A percentile compares a stretch with the other conserved stretches of the same genome.
phyloP scores from a whole-genome alignment of 2,329 filamentous ascomycete species.

The Neonectria faginata region DNA sequence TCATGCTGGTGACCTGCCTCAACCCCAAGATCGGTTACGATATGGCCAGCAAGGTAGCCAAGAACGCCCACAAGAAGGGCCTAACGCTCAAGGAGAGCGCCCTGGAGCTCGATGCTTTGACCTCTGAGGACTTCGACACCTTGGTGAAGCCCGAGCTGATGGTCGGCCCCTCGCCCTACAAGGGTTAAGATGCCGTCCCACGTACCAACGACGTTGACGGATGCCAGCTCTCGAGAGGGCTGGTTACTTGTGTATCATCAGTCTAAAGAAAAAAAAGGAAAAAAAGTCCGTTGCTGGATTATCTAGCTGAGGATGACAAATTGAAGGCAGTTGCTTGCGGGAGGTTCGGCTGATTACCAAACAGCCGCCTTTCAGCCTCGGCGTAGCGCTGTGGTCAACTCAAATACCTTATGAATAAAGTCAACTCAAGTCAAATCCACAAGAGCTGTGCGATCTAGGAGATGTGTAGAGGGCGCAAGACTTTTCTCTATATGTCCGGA shows the following conservation, averaged over 20 bases:
- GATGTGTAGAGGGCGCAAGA: no score
- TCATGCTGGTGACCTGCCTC: constrained; percentile 98
- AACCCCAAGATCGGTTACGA: constrained; percentile 98
- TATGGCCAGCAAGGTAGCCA: constrained; percentile 96
- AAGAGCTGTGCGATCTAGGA: no score
- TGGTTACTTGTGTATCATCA: background rate
- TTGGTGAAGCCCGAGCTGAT: constrained; percentile 95
- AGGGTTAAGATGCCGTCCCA: constrained; percentile 48
- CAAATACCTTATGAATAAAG: background rate
- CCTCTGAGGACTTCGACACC: constrained; percentile 87
- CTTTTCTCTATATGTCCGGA: no score
- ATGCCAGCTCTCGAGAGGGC: background rate
- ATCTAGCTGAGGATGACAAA: background rate
- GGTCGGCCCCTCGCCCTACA: constrained; percentile 81
- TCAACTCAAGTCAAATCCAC: background rate
- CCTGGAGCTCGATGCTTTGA: constrained; percentile 91
- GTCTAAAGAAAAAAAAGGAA: background rate
- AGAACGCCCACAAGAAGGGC: constrained; percentile 99
- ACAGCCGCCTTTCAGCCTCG: background rate
- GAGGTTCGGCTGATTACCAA: background rate
- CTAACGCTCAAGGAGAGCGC: constrained; percentile 93
- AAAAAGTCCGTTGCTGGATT: background rate
- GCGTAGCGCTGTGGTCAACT: background rate
- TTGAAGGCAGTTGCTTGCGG: background rate
- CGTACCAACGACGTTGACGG: background rate